phyloP scores from a whole-genome alignment of 23 red algal species.

The Pyropia yezoensis region DNA sequence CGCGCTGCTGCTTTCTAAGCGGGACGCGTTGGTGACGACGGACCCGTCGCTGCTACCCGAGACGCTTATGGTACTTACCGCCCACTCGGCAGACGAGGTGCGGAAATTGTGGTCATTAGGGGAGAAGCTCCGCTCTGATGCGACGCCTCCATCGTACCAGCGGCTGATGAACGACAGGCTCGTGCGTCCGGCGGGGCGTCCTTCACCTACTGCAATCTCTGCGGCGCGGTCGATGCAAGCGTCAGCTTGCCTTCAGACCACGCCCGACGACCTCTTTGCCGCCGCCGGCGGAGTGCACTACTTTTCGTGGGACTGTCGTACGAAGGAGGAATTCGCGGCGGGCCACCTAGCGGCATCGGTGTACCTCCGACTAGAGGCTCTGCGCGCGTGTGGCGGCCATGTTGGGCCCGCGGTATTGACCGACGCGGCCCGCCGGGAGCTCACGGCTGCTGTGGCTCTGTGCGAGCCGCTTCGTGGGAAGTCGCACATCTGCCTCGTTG shows the following conservation, averaged over 20 bases:
- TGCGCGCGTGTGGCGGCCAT: constrained; percentile 53
- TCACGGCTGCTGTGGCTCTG: constrained; percentile 43
- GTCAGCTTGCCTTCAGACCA: constrained; percentile 47
- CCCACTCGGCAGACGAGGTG: constrained; percentile 46
- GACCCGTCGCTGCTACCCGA: constrained; percentile 80
- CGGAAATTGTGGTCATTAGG: constrained; percentile 59
- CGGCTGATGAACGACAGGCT: constrained; percentile 55
- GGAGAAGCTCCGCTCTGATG: constrained; percentile 28
- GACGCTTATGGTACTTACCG: constrained; percentile 67
- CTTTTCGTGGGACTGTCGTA: constrained; percentile 92
- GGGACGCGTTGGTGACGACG: constrained; percentile 35
- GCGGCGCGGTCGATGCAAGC: constrained; percentile 62
- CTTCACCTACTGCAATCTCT: constrained; percentile 6
- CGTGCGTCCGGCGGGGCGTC: not conserved
- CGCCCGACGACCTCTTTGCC: constrained; percentile 34
- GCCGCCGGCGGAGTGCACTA: constrained; percentile 30
- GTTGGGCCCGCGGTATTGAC: not conserved
- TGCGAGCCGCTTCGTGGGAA: constrained; percentile 51
- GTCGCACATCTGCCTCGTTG: constrained; percentile 75
- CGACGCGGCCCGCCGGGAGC: constrained; percentile 36
- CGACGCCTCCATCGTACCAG: constrained; percentile 58
- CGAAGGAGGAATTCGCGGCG: constrained; percentile 49
- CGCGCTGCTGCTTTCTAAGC: constrained; percentile 58
- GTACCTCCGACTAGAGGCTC: constrained; percentile 53
- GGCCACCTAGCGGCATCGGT: constrained; percentile 78